Base-by-base conservation (phyloP, 1,284 basidiomycete species). In the Dichomitus squalens region DNA sequence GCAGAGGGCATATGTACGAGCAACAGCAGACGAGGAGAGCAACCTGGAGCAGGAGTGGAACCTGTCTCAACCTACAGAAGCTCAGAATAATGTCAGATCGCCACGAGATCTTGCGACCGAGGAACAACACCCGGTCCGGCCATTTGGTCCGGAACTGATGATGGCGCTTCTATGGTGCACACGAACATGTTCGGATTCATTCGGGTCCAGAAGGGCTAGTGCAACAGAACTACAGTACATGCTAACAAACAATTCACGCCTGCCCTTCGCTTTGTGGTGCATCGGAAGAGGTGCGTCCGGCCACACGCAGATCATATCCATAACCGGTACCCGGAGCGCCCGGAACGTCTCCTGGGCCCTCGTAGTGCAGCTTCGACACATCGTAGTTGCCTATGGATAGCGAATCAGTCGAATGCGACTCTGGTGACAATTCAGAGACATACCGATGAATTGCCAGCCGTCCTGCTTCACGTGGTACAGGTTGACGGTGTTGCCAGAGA, bases 401-500 rank as follows among this genome's bases (percentile, higher is more conserved):
- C 49, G 29, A 14, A 29, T 34, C 27, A 49, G 34, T n/a, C 18
- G 12, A 1, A 12, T 31, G 35, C 44, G 20, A n/a, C 16, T 12
- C 18, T 48, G 46, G 7, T 0, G 25, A 7, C 29, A 3, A 18
- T n/a, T 34, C 12, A 29, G 25, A 47, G 4, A 77, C 85, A 49
- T 68, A 94, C 93, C 92, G 67, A 96, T 90, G 77, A 95, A 96
- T 63, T 86, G 79, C 94, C 94, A 99, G 2, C 96, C 97, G 60
- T 93, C 83, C 74, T 97, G 90, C 72, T 93, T 90, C 68, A 99
- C 93, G 65, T 98, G 96, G 73, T 93, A 99, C 31, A 99, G 81
- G 77, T 99, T 99, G 77, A 93, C 90, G 3, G 93, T 91, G 77
- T 98, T 97, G 60, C 97, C 97, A 4, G 96, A 98, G 82, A 93